These are phyloP conservation scores for Corrigiola litoralis DNA, from an alignment of 179 eudicot genomes.

Conservation along the genomic window DNA sequence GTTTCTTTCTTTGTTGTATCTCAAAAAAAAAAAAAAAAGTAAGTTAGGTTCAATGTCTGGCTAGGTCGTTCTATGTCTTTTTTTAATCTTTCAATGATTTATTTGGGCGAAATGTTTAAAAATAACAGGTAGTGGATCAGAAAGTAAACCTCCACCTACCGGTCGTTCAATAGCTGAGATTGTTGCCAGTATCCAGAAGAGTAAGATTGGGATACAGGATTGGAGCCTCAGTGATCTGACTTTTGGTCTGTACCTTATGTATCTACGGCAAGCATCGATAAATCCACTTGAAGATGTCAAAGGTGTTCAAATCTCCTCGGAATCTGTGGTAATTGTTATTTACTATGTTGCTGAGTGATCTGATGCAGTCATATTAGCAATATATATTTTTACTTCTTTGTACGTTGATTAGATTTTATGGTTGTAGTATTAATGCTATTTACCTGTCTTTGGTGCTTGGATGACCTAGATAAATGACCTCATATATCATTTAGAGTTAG, in stretches of 20 bases:
- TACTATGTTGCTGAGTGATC: background rate
- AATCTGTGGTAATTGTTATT: constrained; percentile 46
- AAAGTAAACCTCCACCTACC: constrained; percentile 48
- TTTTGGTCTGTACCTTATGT: constrained; percentile 77
- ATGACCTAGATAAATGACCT: constrained; percentile 68
- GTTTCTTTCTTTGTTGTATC: too few species aligned
- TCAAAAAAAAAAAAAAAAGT: too few species aligned
- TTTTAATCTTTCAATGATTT: background rate
- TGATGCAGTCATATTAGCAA: background rate
- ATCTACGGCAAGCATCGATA: constrained; percentile 79
- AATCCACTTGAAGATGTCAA: constrained; percentile 60
- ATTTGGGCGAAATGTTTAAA: background rate
- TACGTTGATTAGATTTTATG: background rate
- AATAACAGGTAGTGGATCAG: constrained; percentile 52
- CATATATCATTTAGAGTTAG: constrained; percentile 79
- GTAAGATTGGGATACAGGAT: constrained; percentile 80
- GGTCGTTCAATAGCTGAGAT: constrained; percentile 71
- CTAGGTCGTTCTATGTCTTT: too few species aligned
- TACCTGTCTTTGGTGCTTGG: constrained; percentile 3
- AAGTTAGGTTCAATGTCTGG: too few species aligned
- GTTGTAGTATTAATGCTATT: background rate
- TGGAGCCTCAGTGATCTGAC: constrained; percentile 95
- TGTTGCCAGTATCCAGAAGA: constrained; percentile 69
- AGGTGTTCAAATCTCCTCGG: constrained; percentile 70
- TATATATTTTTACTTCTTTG: background rate